These are phyloP conservation scores for Colletotrichum coccodes DNA, from an alignment of 2,329 filamentous ascomycete species.

Conservation along the genomic window DNA sequence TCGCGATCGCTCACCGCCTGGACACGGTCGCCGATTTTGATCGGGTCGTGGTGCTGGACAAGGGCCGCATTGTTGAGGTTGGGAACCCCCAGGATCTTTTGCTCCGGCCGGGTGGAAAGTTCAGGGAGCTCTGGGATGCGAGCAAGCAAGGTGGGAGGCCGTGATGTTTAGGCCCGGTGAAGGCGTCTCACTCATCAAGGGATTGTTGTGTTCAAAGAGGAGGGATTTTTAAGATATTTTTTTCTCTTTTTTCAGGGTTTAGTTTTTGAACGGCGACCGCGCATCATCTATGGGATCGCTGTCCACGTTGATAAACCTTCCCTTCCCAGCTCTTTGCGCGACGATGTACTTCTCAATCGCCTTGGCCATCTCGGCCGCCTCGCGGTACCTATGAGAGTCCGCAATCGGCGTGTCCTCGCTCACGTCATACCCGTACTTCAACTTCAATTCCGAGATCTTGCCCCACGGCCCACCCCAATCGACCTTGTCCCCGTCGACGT, in stretches of 20 bases:
- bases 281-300: constrained; percentile 42
- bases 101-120: constrained; percentile 12
- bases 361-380: constrained; percentile 50
- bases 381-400: constrained; percentile 45
- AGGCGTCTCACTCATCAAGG: no score
- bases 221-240: not conserved
- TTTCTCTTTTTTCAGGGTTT: not conserved
- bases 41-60: constrained; percentile 30
- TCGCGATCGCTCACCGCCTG: constrained; percentile 52
- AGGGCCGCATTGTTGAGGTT: constrained; percentile 31
- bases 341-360: constrained; percentile 60
- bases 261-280: not conserved
- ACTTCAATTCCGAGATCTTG: constrained; percentile 57
- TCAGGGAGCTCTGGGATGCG: constrained; percentile 24
- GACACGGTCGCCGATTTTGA: constrained; percentile 54
- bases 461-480: constrained; percentile 67
- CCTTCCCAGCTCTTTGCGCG: constrained; percentile 56
- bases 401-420: constrained; percentile 44
- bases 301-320: constrained; percentile 60
- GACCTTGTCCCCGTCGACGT: constrained; percentile 56
- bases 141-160: not conserved
- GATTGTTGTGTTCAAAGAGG: not conserved
- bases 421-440: constrained; percentile 56
- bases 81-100: constrained; percentile 20
- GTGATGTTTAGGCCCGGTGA: not conserved